These are phyloP conservation scores for Cymbopogon citratus DNA, from an alignment of 176 grass and related monocot species.

Conservation along the genomic window DNA sequence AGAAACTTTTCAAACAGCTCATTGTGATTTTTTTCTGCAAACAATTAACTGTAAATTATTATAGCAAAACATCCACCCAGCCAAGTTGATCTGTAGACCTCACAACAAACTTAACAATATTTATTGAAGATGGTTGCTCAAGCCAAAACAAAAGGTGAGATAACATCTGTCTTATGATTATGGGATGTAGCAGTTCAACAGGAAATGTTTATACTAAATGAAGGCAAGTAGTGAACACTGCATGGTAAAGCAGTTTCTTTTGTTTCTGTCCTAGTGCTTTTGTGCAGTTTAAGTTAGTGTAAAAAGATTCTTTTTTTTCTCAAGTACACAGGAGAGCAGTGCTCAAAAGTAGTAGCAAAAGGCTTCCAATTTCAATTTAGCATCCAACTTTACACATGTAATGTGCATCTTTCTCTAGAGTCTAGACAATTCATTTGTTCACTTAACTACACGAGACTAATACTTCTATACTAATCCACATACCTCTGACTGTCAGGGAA, in stretches of 20 bases:
- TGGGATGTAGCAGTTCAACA: background rate
- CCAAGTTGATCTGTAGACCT: background rate
- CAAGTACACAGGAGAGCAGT: background rate
- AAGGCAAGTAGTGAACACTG: background rate
- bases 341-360: background rate
- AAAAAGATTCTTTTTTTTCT: background rate
- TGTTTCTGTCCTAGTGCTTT: background rate
- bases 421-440: background rate
- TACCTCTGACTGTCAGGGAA: slow-evolving; percentile 36
- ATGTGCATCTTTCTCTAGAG: background rate
- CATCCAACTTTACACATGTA: slow-evolving; percentile 1
- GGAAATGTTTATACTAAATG: slow-evolving; percentile 7
- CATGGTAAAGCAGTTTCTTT: background rate
- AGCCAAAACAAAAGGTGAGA: background rate
- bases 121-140: background rate
- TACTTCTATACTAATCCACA: slow-evolving; percentile 15
- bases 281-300: background rate
- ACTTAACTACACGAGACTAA: background rate
- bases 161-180: background rate
- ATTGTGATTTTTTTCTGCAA: background rate
- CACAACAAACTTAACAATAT: background rate
- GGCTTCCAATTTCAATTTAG: background rate
- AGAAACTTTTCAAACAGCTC: background rate
- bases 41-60: background rate
- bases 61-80: background rate